phyloP scores from a whole-genome alignment of 306 rosid species.

The Vicia villosa region DNA sequence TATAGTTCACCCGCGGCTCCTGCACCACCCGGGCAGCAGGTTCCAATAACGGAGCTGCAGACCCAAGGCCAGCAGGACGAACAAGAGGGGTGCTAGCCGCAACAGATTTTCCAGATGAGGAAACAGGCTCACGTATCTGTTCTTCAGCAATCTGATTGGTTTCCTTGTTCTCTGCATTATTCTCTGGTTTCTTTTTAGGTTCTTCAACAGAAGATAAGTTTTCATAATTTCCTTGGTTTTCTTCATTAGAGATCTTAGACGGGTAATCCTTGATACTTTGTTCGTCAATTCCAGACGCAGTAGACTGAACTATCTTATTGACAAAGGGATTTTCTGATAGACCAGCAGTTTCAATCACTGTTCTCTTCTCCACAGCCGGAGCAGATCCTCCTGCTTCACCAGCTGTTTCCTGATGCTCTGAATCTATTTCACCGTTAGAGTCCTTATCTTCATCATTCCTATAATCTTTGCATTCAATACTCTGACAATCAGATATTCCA shows the following conservation, averaged over 20 bases:
- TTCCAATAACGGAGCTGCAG: not conserved
- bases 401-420: constrained; percentile 35
- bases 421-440: constrained; percentile 24
- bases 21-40: not conserved
- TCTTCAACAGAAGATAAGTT: constrained; percentile 37
- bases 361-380: constrained; percentile 32
- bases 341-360: not conserved
- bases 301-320: constrained; percentile 42
- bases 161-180: constrained; percentile 36
- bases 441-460: constrained; percentile 24
- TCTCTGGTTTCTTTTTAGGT: constrained; percentile 49
- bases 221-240: constrained; percentile 4
- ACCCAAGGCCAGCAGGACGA: not conserved
- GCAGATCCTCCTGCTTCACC: constrained; percentile 43
- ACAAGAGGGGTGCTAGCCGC: not conserved
- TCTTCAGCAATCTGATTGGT: constrained; percentile 1
- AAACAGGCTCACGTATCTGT: not conserved
- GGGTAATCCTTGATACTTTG: constrained; percentile 26
- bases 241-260: constrained; percentile 40
- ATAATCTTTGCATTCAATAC: constrained; percentile 37
- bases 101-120: constrained; percentile 37
- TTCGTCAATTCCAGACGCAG: constrained; percentile 15
- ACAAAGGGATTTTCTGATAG: constrained; percentile 9
- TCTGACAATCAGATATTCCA: constrained; percentile 2
- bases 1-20: not conserved